A percentile compares a stretch with the other conserved stretches of the same genome.
Conservation (phyloP, 225 moss, liverwort and hornwort genomes). For the Physcomitrium patens region DNA sequence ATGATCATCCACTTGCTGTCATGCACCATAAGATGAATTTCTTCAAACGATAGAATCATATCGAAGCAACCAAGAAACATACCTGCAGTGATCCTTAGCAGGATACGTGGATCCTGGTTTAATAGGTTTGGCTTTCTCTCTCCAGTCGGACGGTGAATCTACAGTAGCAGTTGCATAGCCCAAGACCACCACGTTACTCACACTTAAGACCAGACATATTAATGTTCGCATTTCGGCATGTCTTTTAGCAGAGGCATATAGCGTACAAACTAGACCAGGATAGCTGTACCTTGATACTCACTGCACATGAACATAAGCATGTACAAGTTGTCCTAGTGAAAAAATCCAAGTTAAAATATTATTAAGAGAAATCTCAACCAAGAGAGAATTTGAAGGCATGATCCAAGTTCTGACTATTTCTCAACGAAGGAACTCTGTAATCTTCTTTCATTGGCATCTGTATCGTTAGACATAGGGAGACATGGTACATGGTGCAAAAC, state of each 20-base stretch:
- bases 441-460: neutral
- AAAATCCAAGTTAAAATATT: neutral
- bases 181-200: slow-evolving; percentile 12
- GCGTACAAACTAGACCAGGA: neutral
- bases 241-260: neutral
- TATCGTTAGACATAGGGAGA: neutral
- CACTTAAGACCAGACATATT: slow-evolving; percentile 5
- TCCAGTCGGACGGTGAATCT: slow-evolving; percentile 65
- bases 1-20: slow-evolving; percentile 15
- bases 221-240: neutral
- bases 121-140: slow-evolving; percentile 78
- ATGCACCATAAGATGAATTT: neutral
- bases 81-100: slow-evolving; percentile 96
- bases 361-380: neutral
- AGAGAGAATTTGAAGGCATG: neutral
- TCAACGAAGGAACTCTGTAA: too few relatives aligned
- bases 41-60: slow-evolving; percentile 8
- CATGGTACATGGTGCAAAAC: neutral
- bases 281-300: neutral
- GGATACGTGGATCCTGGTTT: slow-evolving; percentile 86
- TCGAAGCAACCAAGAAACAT: slow-evolving; percentile 3
- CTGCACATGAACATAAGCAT: neutral
- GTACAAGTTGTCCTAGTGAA: neutral
- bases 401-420: neutral
- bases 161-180: slow-evolving; percentile 53